phyloP scores from a whole-genome alignment of 179 eudicot genomes.

The Actinidia chinensis region DNA sequence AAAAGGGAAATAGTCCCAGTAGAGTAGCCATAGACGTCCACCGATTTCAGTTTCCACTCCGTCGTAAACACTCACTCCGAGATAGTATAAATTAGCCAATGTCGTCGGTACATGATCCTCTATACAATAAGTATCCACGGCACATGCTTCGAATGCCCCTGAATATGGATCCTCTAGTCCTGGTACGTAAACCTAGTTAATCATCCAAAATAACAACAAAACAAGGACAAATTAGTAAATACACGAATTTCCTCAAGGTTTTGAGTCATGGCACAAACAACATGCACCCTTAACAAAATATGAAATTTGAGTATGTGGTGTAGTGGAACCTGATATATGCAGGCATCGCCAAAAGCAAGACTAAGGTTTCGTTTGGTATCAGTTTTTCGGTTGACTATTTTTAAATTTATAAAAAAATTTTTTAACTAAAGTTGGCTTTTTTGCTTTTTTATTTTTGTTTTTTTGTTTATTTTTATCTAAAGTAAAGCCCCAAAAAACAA shows the following conservation, averaged over 20 bases:
- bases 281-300: no score
- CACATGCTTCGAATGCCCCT: constrained; percentile 74
- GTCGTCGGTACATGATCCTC: constrained; percentile 73
- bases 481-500: no score
- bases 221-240: no score
- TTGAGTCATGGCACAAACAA: no score
- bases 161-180: constrained; percentile 69
- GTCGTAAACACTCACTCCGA: constrained; percentile 65
- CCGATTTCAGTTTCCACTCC: constrained; percentile 77
- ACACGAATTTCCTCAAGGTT: no score
- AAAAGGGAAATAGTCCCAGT: constrained; percentile 47
- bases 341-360: constrained; percentile 76
- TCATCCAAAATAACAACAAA: no score
- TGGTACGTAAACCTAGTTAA: constrained; percentile 66
- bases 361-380: constrained; percentile 67
- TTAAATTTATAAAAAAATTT: no score
- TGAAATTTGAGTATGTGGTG: no score
- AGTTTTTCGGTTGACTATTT: no score
- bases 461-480: no score
- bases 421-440: no score
- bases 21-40: constrained; percentile 48
- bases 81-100: constrained; percentile 76
- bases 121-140: constrained; percentile 63
- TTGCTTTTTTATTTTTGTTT: no score
- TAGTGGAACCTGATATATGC: constrained; percentile 60